Percentiles rank a stretch among this genome's conserved stretches.
Conservation (phyloP, 2,329 filamentous ascomycete genomes). For the Penicillium aurantiogriseum region DNA sequence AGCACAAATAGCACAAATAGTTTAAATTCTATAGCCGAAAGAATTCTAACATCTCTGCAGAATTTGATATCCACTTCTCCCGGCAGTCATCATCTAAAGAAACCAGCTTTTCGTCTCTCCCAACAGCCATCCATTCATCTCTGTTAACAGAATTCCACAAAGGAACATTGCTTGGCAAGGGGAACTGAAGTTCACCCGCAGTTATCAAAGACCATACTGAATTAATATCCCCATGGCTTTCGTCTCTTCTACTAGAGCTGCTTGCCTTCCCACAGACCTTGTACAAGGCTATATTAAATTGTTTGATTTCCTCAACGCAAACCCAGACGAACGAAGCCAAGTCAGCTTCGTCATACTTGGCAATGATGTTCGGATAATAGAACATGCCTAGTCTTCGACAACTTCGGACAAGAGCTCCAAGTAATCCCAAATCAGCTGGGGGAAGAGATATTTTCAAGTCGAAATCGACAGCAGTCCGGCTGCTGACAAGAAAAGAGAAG, state of each 20-base stretch:
- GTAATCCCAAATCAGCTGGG: conserved; percentile 12
- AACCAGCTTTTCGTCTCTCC: neutral
- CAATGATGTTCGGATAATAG: conserved; percentile 30
- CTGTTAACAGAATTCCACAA: conserved; percentile 16
- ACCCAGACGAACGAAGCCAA: conserved; percentile 23
- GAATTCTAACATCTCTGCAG: conserved; percentile 2
- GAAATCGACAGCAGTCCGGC: conserved; percentile 3
- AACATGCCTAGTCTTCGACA: conserved; percentile 31
- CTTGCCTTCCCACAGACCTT: conserved; percentile 18
- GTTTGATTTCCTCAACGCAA: conserved; percentile 31
- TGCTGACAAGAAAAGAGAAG: conserved; percentile 20
- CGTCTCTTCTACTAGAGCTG: neutral
- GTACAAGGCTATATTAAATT: conserved; percentile 30
- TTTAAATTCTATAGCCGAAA: neutral
- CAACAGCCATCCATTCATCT: conserved; percentile 9
- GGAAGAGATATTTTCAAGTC: conserved; percentile 16
- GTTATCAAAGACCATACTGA: neutral
- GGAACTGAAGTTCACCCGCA: conserved; percentile 22
- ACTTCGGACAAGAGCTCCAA: conserved; percentile 26
- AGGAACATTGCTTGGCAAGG: conserved; percentile 13
- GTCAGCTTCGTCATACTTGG: conserved; percentile 10
- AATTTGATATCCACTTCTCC: conserved; percentile 14
- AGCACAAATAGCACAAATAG: neutral
- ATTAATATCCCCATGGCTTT: neutral
- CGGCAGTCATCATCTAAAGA: neutral